Conservation (phyloP, 495 filamentous ascomycete species). For the Penicillium soppii region DNA sequence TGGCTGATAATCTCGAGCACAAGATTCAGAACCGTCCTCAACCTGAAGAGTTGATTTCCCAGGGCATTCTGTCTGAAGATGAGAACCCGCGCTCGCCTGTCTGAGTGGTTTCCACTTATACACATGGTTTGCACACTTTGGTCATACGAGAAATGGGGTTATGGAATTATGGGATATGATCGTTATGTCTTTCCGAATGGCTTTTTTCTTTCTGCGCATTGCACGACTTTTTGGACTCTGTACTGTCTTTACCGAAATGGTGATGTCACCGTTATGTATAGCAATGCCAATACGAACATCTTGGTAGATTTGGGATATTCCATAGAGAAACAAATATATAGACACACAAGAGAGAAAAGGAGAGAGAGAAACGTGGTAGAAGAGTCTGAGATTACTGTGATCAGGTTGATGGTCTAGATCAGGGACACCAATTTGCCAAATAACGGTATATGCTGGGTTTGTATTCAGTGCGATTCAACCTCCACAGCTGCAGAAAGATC, state of each 20-base stretch:
- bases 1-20: slow-evolving; percentile 77
- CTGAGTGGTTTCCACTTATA: neutral
- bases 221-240: neutral
- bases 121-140: neutral
- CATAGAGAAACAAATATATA: too few species aligned
- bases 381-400: too few species aligned
- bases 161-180: slow-evolving; percentile 5
- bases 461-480: slow-evolving; percentile 42
- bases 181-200: slow-evolving; percentile 12
- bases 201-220: neutral
- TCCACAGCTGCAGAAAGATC: slow-evolving; percentile 58
- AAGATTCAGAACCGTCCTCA: slow-evolving; percentile 73
- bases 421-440: too few species aligned
- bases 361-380: too few species aligned
- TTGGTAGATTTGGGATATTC: neutral
- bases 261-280: slow-evolving; percentile 27
- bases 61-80: slow-evolving; percentile 72
- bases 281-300: slow-evolving; percentile 5
- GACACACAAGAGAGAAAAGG: too few species aligned
- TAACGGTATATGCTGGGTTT: neutral
- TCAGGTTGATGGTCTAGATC: too few species aligned
- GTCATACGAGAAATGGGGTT: slow-evolving; percentile 4
- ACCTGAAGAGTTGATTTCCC: slow-evolving; percentile 70
- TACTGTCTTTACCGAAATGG: slow-evolving; percentile 6
- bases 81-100: slow-evolving; percentile 39